phyloP scores from a whole-genome alignment of 129 eudicot genomes.

The Silybum marianum region DNA sequence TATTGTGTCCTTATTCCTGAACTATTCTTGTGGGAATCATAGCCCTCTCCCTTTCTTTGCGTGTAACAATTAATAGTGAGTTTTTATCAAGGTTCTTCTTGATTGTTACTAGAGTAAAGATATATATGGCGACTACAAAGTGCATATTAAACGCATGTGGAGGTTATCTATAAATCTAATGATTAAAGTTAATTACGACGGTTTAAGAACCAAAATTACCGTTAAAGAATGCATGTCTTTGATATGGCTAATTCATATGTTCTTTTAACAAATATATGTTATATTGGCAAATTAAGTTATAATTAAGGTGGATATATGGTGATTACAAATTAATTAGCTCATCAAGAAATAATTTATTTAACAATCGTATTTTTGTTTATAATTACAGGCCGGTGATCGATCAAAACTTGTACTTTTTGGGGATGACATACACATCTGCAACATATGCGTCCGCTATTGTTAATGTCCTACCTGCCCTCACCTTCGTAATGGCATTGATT shows the following conservation, averaged over 20 bases:
- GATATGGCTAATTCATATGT: background rate
- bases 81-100: background rate
- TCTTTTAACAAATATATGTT: background rate
- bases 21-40: background rate
- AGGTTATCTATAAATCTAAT: no score
- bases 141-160: no score
- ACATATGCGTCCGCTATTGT: slow-evolving; percentile 80
- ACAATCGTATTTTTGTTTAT: background rate
- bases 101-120: background rate
- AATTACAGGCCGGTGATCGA: slow-evolving; percentile 81
- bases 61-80: background rate
- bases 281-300: no score
- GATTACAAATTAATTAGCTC: background rate
- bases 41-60: background rate
- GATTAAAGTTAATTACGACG: background rate
- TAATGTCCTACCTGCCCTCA: slow-evolving; percentile 84
- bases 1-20: background rate
- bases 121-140: no score
- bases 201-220: background rate
- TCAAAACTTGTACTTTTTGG: slow-evolving; percentile 84
- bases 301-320: no score
- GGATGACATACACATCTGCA: slow-evolving; percentile 83
- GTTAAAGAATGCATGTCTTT: background rate
- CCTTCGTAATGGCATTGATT: slow-evolving; percentile 80
- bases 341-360: background rate